Conservation (phyloP, 768 basidiomycete genomes). For the Gelatoporia subvermispora region DNA sequence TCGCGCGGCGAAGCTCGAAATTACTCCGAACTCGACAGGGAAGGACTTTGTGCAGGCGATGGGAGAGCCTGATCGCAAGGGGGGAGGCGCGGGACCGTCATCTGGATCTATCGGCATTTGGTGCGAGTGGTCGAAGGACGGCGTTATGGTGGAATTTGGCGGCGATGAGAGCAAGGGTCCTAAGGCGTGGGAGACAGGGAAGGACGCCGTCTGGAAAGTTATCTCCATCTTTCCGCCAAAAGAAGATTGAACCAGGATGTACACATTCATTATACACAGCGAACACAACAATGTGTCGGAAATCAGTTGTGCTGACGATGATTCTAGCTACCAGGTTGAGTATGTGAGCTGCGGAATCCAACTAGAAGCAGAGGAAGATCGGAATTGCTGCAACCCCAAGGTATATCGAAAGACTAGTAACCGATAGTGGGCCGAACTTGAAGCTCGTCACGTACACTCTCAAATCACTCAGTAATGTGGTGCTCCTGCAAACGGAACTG, state of each 20-base stretch:
- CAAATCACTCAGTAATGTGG: too few species aligned
- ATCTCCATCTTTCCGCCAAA: conserved; percentile 53
- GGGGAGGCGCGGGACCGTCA: conserved; percentile 82
- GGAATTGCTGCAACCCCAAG: too few species aligned
- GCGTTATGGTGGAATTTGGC: conserved; percentile 83
- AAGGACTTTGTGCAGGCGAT: conserved; percentile 70
- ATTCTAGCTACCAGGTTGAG: too few species aligned
- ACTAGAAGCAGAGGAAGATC: too few species aligned
- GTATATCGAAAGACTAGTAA: too few species aligned
- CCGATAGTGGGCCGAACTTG: too few species aligned
- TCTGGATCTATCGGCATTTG: conserved; percentile 86
- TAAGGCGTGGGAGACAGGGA: conserved; percentile 84
- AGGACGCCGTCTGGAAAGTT: conserved; percentile 75
- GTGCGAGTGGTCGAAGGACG: conserved; percentile 85
- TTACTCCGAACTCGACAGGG: conserved; percentile 55
- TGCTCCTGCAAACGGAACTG: too few species aligned
- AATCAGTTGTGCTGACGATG: too few species aligned
- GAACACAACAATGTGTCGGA: too few species aligned
- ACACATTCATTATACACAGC: not conserved
- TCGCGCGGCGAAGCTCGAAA: conserved; percentile 36
- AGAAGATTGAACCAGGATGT: conserved; percentile 4
- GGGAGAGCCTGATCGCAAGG: conserved; percentile 89
- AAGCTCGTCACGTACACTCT: too few species aligned
- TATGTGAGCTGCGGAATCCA: too few species aligned
- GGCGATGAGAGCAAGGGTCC: conserved; percentile 73